phyloP scores from a whole-genome alignment of 1,139 yeast species.

The Sugiyamaella neomexicana region DNA sequence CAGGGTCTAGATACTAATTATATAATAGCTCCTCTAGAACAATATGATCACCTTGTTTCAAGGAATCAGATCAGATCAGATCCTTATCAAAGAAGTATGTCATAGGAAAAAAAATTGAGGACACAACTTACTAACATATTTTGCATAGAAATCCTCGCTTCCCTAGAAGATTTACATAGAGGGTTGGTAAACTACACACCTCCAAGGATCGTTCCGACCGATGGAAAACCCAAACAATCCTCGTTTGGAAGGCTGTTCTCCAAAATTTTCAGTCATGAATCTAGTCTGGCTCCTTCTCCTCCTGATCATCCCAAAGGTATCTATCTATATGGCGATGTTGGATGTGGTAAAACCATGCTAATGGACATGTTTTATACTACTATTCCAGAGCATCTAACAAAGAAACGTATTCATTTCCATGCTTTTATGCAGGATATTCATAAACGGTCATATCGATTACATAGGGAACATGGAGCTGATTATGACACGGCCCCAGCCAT shows the following conservation, averaged over 20 bases:
- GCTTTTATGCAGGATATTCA: constrained; percentile 95
- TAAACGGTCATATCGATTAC: constrained; percentile 78
- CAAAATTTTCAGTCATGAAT: constrained; percentile 15
- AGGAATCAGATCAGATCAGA: constrained; percentile 60
- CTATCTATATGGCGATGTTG: constrained; percentile 94
- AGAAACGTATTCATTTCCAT: constrained; percentile 86
- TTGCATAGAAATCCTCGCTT: constrained; percentile 28
- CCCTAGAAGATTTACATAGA: constrained; percentile 32
- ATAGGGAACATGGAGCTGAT: constrained; percentile 59
- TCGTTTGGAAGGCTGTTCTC: constrained; percentile 18
- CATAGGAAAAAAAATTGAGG: too few species aligned
- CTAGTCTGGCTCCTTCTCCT: constrained; percentile 19
- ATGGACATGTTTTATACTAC: constrained; percentile 93
- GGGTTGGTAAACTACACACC: constrained; percentile 31
- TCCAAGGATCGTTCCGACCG: constrained; percentile 20
- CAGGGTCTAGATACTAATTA: not conserved
- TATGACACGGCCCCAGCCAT: constrained; percentile 81
- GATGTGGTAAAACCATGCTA: constrained; percentile 97
- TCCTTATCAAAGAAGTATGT: constrained; percentile 53
- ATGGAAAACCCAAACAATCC: constrained; percentile 10
- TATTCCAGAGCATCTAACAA: constrained; percentile 72
- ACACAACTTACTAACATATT: constrained; percentile 14
- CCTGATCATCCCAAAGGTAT: constrained; percentile 67
- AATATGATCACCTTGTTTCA: constrained; percentile 58
- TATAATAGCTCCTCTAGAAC: constrained; percentile 51